Evolutionary conservation across 441 rosid genomes (phyloP), one percentile per base, ranked within the genome.

Genomic region (Brassica balearica): DNA sequence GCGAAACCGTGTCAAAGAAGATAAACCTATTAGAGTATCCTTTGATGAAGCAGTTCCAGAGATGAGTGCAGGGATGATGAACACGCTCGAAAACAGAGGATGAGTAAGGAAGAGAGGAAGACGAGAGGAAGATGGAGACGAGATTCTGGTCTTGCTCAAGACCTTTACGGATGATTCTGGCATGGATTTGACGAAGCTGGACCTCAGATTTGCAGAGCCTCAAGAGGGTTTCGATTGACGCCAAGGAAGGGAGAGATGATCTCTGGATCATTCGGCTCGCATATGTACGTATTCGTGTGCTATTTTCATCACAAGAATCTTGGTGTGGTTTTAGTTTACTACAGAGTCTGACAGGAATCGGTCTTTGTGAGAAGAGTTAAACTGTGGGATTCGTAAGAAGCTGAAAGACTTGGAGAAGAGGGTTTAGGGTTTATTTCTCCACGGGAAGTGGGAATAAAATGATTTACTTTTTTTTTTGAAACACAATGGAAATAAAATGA

Each of bases 131-230:
- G 23, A 83, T 82, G 78, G 91, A 82, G 55, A 89, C 59, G 62
- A 90, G 83, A 64, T 73, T 82, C 74, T 86, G 88, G 77, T 90
- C 97, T 75, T 88, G 94, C 29, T 89, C 91, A 77, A 90, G 94
- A 59, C 98, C 98, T 66, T 85, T 85, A 58, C 78, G 85, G 72
- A 94, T 83, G 69, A 94, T 83, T 73, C 76, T 91, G 66, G 92
- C 88, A 74, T 92, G 96, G 69, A 94, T 75, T 82, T 90, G 96
- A 38, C 81, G 81, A 72, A 92, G 86, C 46, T 89, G 89, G 34
- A 19, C 58, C 22, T 72, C 80, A 41, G 76, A 80, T 82, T 80
- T 87, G 88, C 92, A 92, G 53, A 84, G 80, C 65, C 82, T 84
- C 62, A 92, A 78, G 53, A 91, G 88, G 55, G 85, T 80, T 63